Evolutionary conservation across 2,329 filamentous ascomycete genomes (phyloP).

Genomic region (Diplocarpon mali): DNA sequence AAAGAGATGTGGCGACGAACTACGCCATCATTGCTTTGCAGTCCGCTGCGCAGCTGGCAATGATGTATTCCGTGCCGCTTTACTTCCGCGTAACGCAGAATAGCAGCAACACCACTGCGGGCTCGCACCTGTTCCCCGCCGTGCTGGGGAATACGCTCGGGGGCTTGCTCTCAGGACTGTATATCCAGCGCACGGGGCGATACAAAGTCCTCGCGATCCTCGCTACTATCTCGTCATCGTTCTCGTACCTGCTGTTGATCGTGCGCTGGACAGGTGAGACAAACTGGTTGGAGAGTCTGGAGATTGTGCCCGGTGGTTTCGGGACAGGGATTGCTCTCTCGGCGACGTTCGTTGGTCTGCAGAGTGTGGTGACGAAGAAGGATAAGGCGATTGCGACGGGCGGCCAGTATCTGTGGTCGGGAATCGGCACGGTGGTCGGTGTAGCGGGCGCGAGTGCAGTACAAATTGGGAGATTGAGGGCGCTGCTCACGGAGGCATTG

Average conservation of each 20-base stretch:
- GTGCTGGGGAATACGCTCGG: constrained; percentile 57
- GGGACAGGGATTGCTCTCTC: constrained; percentile 37
- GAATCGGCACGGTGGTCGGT: constrained; percentile 17
- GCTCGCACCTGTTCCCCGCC: constrained; percentile 52
- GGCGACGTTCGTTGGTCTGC: constrained; percentile 38
- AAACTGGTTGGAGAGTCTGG: constrained; percentile 42
- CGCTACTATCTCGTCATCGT: constrained; percentile 37
- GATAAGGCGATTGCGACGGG: constrained; percentile 40
- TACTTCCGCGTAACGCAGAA: constrained; percentile 57
- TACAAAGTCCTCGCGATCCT: constrained; percentile 46
- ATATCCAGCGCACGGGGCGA: constrained; percentile 37
- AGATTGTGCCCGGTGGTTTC: constrained; percentile 46
- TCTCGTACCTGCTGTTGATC: constrained; percentile 41
- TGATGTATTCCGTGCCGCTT: constrained; percentile 56
- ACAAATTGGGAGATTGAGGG: constrained; percentile 8
- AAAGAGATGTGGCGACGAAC: constrained; percentile 41
- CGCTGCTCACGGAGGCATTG: constrained; percentile 2
- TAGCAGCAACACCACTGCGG: constrained; percentile 46
- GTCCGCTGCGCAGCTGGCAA: constrained; percentile 44
- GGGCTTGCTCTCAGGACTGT: constrained; percentile 44
- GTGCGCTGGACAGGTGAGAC: constrained; percentile 50
- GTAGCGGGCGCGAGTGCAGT: constrained; percentile 16
- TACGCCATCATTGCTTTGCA: constrained; percentile 44
- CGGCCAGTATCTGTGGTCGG: constrained; percentile 33
- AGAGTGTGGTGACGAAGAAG: constrained; percentile 32